Conservation (phyloP, 2,329 filamentous ascomycete genomes). For the Sclerotinia glacialis region DNA sequence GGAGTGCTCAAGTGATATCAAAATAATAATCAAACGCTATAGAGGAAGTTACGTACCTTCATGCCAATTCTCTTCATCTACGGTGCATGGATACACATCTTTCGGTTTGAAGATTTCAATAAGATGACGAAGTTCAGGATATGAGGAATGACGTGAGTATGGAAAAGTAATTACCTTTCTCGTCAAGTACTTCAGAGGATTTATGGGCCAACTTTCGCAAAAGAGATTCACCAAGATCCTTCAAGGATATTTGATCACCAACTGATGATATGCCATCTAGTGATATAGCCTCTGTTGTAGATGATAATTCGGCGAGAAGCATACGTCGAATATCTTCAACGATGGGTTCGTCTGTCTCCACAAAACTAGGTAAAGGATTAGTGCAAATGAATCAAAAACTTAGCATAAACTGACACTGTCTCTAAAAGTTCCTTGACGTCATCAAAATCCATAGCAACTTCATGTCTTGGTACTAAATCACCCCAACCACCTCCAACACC, state of each 20-base stretch:
- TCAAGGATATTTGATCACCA: slow-evolving; percentile 29
- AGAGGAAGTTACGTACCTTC: slow-evolving; percentile 39
- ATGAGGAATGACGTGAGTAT: slow-evolving; percentile 87
- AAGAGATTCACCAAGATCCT: slow-evolving; percentile 33
- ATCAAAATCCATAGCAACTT: slow-evolving; percentile 1
- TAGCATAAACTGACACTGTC: neutral
- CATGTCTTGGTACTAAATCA: slow-evolving; percentile 54
- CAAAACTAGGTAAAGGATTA: slow-evolving; percentile 26
- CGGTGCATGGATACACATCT: slow-evolving; percentile 82
- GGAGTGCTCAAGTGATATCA: neutral
- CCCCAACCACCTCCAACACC: slow-evolving; percentile 78
- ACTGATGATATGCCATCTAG: slow-evolving; percentile 30
- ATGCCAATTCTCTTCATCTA: slow-evolving; percentile 62
- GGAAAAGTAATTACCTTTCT: slow-evolving; percentile 59
- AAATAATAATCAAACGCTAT: neutral
- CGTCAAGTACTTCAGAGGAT: neutral
- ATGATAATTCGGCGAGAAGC: slow-evolving; percentile 30
- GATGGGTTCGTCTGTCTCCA: slow-evolving; percentile 34
- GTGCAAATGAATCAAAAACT: neutral
- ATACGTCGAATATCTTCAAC: slow-evolving; percentile 40
- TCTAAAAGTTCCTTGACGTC: slow-evolving; percentile 8
- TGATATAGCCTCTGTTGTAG: slow-evolving; percentile 31
- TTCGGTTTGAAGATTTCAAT: slow-evolving; percentile 65
- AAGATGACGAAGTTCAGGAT: slow-evolving; percentile 71
- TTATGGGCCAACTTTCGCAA: slow-evolving; percentile 26